Percentiles rank a stretch among this genome's conserved stretches.
Evolutionary conservation across 1,139 yeast species (phyloP).

Genomic region (Yamadazyma siamensis): DNA sequence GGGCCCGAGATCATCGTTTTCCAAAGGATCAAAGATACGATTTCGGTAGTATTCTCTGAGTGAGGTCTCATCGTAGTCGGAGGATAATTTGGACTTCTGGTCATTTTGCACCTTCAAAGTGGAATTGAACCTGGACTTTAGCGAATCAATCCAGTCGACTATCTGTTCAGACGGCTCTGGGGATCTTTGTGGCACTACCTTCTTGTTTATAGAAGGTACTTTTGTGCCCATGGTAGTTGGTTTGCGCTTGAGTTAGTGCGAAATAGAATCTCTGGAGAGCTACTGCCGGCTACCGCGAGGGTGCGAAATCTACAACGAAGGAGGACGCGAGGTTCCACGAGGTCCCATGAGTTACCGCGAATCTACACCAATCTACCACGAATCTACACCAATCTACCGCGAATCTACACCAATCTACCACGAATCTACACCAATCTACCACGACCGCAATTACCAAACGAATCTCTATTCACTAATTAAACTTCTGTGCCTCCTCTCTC

Average conservation of each 20-base stretch:
- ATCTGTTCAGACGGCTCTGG: conserved; percentile 24
- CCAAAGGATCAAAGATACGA: conserved; percentile 26
- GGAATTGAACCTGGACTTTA: conserved; percentile 39
- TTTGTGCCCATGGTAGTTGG: background rate
- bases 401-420: no score
- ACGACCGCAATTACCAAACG: no score
- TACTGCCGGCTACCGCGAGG: no score
- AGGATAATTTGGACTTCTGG: conserved; percentile 33
- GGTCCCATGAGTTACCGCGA: no score
- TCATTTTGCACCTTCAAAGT: conserved; percentile 36
- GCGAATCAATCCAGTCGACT: conserved; percentile 50
- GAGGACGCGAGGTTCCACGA: no score
- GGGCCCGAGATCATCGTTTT: background rate
- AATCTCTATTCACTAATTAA: background rate
- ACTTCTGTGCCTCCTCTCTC: conserved; percentile 5
- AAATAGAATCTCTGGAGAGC: no score
- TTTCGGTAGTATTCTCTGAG: conserved; percentile 22
- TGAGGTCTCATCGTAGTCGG: conserved; percentile 26
- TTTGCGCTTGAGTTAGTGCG: background rate
- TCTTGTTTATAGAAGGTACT: no score
- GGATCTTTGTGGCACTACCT: no score
- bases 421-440: no score
- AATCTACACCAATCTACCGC: no score
- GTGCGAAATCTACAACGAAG: no score
- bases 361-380: no score